Evolutionary conservation across 257 asterid genomes (phyloP), one percentile per base, ranked within the genome.

Genomic region (Marsdenia floribunda): DNA sequence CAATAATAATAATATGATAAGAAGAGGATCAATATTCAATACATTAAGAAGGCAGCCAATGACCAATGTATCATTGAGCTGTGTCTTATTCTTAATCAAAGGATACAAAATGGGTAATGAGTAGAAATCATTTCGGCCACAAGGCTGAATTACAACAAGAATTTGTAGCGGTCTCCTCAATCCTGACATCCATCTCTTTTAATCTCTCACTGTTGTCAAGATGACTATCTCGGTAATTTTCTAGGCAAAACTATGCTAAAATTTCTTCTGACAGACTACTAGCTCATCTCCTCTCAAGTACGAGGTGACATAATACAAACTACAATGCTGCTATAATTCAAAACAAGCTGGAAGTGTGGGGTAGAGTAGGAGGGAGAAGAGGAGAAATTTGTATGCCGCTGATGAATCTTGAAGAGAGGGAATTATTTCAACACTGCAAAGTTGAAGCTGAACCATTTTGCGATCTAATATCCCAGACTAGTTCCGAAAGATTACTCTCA

Each of bases 401-500:
- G 50, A 46, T 49, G 54, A 49, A 7, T 7, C 50, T 49, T 49
- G 22, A 52, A 6, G 21, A 52, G 57, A 3, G 18, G 57, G 57
- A 5, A 26, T 29, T 91, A 82, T 73, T n/a, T 60, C 80, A 76
- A 66, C 16, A 1, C 4, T 53, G 71, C 63, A 44, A n/a, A 0
- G 75, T 46, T 35, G 47, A 52, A 7, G 67, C 37, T 0, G 76
- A 74, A 61, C 89, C 95, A 71, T 87, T 86, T 73, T 66, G 86
- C 44, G 91, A 79, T 71, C 78, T 80, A 64, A 47, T 63, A 38
- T 77, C 84, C 73, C 74, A 33, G 47, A 75, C 86, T 4, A 84
- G 81, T 58, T 78, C 80, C n/a, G 90, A 74, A 53, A 83, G 81
- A 79, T 82, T 86, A 54, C 82, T 87, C 86, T 83, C 91, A 40